Percentiles rank a stretch among this genome's conserved stretches.
phyloP scores from a whole-genome alignment of 208 protist genomes.

The Naegleria gruberi region DNA sequence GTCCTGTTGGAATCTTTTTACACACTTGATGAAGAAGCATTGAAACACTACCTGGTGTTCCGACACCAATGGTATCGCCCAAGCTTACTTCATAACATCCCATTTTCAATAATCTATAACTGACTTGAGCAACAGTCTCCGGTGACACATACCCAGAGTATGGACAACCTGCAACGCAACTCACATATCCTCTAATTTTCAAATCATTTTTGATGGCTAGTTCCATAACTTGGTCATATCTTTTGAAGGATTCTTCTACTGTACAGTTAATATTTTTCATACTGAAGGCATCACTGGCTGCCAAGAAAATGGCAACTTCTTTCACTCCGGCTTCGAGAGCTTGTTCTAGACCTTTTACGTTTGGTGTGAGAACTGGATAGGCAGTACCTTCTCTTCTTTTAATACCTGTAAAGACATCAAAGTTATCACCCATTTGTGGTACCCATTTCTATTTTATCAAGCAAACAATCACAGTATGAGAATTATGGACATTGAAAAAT shows the following conservation, averaged over 20 bases:
- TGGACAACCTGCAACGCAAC: conserved; percentile 57
- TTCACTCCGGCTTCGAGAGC: conserved; percentile 41
- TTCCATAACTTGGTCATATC: conserved; percentile 42
- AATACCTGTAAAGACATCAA: conserved; percentile 45
- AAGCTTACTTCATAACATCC: conserved; percentile 73
- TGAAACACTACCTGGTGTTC: conserved; percentile 38
- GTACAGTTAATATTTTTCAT: conserved; percentile 56
- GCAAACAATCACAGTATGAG: neutral
- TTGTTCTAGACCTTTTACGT: conserved; percentile 49
- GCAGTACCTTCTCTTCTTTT: conserved; percentile 27
- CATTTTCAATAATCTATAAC: conserved; percentile 29
- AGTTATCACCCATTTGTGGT: conserved; percentile 54
- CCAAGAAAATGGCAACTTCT: conserved; percentile 49
- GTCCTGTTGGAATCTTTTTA: conserved; percentile 29
- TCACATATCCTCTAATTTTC: conserved; percentile 55
- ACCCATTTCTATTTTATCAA: neutral
- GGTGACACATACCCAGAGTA: conserved; percentile 51
- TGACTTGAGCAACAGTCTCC: conserved; percentile 39
- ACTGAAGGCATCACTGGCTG: conserved; percentile 52
- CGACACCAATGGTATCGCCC: conserved; percentile 66
- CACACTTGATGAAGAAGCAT: conserved; percentile 40
- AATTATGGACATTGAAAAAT: neutral
- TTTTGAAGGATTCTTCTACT: conserved; percentile 50
- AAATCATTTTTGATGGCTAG: conserved; percentile 38
- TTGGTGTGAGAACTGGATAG: conserved; percentile 59